Base-by-base conservation (phyloP, 192 early-diverging fungal genomes). In the Entomortierella chlamydospora region DNA sequence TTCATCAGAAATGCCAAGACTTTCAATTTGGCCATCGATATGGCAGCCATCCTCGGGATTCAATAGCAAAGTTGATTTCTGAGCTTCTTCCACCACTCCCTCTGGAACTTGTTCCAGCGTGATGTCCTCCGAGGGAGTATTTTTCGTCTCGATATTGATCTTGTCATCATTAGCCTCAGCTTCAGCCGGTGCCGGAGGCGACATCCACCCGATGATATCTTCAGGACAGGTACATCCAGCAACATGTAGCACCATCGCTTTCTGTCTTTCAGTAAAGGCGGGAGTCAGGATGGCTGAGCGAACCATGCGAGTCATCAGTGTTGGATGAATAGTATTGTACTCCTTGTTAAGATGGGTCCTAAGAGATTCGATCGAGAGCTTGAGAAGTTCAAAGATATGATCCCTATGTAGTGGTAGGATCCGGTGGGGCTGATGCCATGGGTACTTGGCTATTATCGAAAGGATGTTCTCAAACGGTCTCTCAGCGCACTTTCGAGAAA, bases 391-490 rank as follows among this genome's bases (percentile, higher is more conserved):
- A 55, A 87, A 95, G 39, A 95, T 83, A 64, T 92, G 91, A 64
- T 95, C 93, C 15, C 93, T 81, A 61, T 95, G 93, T 15, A 90
- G 61, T 2, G 87, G 89, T 0, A 85, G 70, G 26, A 94, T 83
- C 9, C 84, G 61, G 47, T 91, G 64, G 0, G 87, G 73, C 51
- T 88, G 82, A 58, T 94, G 87, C 92, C 93, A 95, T 15, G 93
- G 92, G 29, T 93, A 86, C 65, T 94, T 95, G 34, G 77, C 64
- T 29, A 95, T 23, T 37, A 93, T 86, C 0, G 89, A 90, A 28
- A 91, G 86, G n/a, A 95, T 89, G 61, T 90, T 92, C 47, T 94
- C 91, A 80, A 93, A 95, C 18, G 93, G 93, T 12, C 92, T 74
- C 62, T 91, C 90, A 1, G 90, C 89, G 64, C 91, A 92, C 51